A percentile compares a stretch with the other conserved stretches of the same genome.
Evolutionary conservation across 2,329 filamentous ascomycete genomes (phyloP).

Genomic region (Talaromyces sp.): DNA sequence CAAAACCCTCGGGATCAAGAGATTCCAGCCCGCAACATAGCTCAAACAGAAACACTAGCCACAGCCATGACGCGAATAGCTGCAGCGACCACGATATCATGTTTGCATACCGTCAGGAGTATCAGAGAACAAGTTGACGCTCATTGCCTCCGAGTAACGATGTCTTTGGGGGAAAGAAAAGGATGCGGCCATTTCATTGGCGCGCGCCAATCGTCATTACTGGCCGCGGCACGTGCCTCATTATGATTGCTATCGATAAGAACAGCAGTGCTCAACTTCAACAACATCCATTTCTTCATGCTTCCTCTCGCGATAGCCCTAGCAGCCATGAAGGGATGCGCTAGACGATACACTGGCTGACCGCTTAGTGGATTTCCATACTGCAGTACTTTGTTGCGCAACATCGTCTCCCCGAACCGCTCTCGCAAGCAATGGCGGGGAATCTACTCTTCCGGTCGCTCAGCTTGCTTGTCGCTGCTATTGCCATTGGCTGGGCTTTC

Average conservation of each 20-base stretch:
- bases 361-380: not conserved
- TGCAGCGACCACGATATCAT: not conserved
- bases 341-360: not conserved
- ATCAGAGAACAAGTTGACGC: not conserved
- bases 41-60: not conserved
- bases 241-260: not conserved
- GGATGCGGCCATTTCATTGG: not conserved
- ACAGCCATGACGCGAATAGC: not conserved
- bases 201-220: conserved; percentile 3
- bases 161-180: not conserved
- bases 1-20: conserved; percentile 5
- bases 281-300: not conserved
- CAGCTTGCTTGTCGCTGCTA: conserved; percentile 1
- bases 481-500: not conserved
- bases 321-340: not conserved
- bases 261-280: not conserved
- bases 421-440: not conserved
- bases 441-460: conserved; percentile 3
- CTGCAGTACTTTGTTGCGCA: not conserved
- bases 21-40: not conserved
- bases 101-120: not conserved
- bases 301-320: not conserved
- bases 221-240: conserved; percentile 2
- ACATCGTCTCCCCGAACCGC: not conserved
- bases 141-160: not conserved